phyloP scores from a whole-genome alignment of 495 filamentous ascomycete genomes.

The Podospora tetraspora region DNA sequence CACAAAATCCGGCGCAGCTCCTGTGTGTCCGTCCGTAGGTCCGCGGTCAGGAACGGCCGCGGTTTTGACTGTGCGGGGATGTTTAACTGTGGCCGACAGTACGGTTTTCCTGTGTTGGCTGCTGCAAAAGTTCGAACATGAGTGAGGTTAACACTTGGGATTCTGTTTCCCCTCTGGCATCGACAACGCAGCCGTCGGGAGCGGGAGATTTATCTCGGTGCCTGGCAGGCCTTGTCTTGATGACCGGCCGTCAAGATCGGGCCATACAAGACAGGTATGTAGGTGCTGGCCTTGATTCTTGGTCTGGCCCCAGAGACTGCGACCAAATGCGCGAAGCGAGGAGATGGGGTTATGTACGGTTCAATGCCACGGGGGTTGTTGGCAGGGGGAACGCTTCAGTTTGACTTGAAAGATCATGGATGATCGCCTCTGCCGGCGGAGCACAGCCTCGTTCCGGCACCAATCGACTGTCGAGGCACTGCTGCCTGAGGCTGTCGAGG shows the following conservation, averaged over 20 bases:
- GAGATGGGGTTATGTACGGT: not conserved
- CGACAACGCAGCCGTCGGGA: too few relatives aligned
- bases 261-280: not conserved
- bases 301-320: not conserved
- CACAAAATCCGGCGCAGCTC: not conserved
- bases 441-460: not conserved
- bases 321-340: not conserved
- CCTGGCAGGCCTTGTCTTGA: not conserved
- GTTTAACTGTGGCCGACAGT: too few relatives aligned
- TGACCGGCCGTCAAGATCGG: not conserved
- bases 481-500: not conserved
- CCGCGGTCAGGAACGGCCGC: too few relatives aligned
- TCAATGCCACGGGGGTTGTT: not conserved
- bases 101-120: too few relatives aligned
- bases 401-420: not conserved
- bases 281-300: not conserved
- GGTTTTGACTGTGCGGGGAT: not conserved
- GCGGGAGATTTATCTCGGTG: not conserved
- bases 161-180: too few relatives aligned
- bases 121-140: too few relatives aligned
- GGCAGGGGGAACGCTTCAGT: not conserved
- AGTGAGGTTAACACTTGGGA: too few relatives aligned
- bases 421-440: not conserved
- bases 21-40: too few relatives aligned
- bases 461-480: not conserved